Evolutionary conservation across 2,329 filamentous ascomycete species (phyloP), one percentile per base, ranked within the genome.

Genomic region (Fonsecaea nubica): DNA sequence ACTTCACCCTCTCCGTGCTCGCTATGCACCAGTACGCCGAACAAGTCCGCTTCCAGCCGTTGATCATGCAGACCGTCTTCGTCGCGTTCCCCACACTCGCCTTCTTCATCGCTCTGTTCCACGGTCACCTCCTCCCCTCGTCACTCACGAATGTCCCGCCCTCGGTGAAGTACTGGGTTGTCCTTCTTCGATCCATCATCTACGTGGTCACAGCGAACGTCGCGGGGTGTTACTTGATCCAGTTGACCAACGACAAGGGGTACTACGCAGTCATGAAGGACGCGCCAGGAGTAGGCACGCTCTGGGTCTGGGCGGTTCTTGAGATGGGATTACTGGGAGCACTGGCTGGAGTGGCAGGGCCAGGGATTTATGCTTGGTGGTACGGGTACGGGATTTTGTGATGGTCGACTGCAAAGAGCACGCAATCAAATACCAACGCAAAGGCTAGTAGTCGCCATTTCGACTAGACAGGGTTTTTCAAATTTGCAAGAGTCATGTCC

Each of bases 261-360:
- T 98, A 97, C 74, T 88, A 96, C 72, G 90, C 91, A 6, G 89
- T 96, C 21, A 93, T 98, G 92, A 96, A 97, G 81, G 89, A 88
- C 69, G 91, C 93, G 0, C 95, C 95, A n/a, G 89, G 93, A 4
- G 77, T 97, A 13, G 95, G 92, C 0, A 94, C 92, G 48, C 78
- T 98, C 18, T 98, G 94, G 93, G 86, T 98, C 4, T 98, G 94
- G 93, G 88, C 90, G 36, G 89, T 98, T 25, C 85, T 98, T 55
- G 95, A 99, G 80, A 85, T 97, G 79, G 85, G 92, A 63, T 81
- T 96, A 48, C 74, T 83, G 0, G 88, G 86, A 74, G 91, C 91
- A 0, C 80, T 89, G 30, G 74, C 80, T n/a, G 87, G 84, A 53
- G 77, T 86, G 25, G 63, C 80, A 48, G 76, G 80, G n/a, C 84